These are phyloP conservation scores for Gynostemma pentaphyllum DNA, from an alignment of 306 rosid genomes.

Conservation along the genomic window DNA sequence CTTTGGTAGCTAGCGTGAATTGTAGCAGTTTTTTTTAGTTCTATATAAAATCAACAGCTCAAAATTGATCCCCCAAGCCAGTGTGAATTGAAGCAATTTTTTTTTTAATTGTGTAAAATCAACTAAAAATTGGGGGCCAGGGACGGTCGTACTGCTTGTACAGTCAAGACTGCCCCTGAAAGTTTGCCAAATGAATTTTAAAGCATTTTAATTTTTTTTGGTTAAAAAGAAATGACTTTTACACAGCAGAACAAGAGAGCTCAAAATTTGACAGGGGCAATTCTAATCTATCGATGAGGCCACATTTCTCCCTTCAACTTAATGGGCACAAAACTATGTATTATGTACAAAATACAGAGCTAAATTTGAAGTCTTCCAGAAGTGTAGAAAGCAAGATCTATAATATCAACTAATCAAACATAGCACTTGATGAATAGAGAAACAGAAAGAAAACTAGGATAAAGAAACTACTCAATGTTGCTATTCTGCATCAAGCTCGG, in stretches of 20 bases:
- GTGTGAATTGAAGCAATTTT: too few species aligned
- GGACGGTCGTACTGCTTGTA: too few species aligned
- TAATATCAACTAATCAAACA: not conserved
- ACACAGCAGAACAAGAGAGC: not conserved
- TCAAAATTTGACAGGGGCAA: not conserved
- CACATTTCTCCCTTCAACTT: not conserved
- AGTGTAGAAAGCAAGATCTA: too few species aligned
- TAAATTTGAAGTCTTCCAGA: too few species aligned
- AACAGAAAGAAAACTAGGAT: not conserved
- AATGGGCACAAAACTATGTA: not conserved
- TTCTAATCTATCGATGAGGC: not conserved
- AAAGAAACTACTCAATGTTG: not conserved
- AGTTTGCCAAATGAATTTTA: not conserved
- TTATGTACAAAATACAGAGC: not conserved
- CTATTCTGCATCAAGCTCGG: conserved; percentile 43
- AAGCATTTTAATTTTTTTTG: not conserved
- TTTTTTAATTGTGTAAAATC: too few species aligned
- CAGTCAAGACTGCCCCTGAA: too few species aligned
- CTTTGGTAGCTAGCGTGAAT: too few species aligned
- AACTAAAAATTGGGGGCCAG: too few species aligned
- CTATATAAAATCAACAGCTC: too few species aligned
- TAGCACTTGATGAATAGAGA: not conserved
- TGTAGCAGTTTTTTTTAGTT: too few species aligned
- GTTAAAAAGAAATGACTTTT: not conserved
- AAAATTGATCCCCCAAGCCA: too few species aligned